These are phyloP conservation scores for Diplodia seriata DNA, from an alignment of 2,329 filamentous ascomycete genomes.

Conservation along the genomic window DNA sequence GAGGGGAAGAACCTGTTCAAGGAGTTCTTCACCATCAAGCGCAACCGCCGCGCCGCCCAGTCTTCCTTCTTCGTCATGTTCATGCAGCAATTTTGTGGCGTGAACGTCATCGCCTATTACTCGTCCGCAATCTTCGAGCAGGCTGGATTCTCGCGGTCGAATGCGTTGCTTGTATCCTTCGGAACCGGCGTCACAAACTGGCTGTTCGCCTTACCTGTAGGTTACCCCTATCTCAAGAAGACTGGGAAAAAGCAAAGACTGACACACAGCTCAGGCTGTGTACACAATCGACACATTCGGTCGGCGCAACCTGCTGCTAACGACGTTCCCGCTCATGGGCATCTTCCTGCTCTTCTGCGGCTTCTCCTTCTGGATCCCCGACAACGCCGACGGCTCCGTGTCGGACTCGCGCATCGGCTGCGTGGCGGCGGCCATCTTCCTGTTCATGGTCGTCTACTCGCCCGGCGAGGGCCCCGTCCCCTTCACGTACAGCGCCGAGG, in stretches of 20 bases:
- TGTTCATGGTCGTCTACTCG: conserved; percentile 61
- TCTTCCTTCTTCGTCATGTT: conserved; percentile 43
- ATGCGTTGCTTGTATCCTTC: conserved; percentile 48
- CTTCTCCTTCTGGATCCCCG: conserved; percentile 48
- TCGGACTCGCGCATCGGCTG: conserved; percentile 39
- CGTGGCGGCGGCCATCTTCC: conserved; percentile 54
- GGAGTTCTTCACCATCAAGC: conserved; percentile 40
- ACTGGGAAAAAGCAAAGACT: not conserved
- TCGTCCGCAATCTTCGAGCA: conserved; percentile 41
- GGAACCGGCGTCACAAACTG: conserved; percentile 56
- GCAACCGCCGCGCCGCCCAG: conserved; percentile 46
- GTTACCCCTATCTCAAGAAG: not conserved
- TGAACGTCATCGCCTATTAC: conserved; percentile 46
- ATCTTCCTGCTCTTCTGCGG: conserved; percentile 59
- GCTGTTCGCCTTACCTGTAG: conserved; percentile 51
- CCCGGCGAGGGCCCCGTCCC: conserved; percentile 54
- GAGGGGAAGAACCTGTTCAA: conserved; percentile 43
- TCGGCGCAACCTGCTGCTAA: conserved; percentile 52
- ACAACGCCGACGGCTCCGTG: conserved; percentile 36
- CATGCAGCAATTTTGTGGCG: conserved; percentile 44
- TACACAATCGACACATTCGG: conserved; percentile 53
- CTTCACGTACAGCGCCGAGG: conserved; percentile 68
- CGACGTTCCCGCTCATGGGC: conserved; percentile 57
- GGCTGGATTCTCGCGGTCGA: conserved; percentile 39
- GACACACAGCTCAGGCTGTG: conserved; percentile 40